A percentile compares a stretch with the other conserved stretches of the same genome.
phyloP scores from a whole-genome alignment of 2,329 filamentous ascomycete genomes.

The Nemania abortiva region DNA sequence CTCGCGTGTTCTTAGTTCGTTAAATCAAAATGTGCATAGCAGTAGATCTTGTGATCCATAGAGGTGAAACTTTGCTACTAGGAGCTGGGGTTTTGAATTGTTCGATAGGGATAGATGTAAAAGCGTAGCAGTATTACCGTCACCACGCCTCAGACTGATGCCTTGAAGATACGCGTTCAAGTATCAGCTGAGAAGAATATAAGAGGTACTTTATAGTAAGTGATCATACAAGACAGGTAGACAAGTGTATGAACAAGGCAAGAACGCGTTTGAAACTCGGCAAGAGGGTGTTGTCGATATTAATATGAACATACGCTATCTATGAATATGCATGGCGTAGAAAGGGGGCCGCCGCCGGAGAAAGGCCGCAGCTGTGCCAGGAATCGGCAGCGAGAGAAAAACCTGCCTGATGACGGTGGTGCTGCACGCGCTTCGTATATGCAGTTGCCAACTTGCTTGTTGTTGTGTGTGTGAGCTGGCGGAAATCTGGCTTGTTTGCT shows the following conservation, averaged over 20 bases:
- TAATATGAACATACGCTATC: not conserved
- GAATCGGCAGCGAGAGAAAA: not conserved
- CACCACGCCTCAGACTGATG: too few relatives aligned
- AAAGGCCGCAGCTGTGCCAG: not conserved
- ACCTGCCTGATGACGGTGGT: not conserved
- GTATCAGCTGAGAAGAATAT: not conserved
- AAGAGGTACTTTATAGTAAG: not conserved
- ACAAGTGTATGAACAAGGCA: not conserved
- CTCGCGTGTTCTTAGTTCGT: not conserved
- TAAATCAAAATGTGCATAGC: too few relatives aligned
- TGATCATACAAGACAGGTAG: not conserved
- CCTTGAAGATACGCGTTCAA: not conserved
- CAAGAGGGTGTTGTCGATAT: not conserved
- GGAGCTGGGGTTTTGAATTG: too few relatives aligned
- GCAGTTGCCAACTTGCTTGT: not conserved
- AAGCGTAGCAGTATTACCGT: too few relatives aligned
- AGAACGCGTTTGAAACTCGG: not conserved
- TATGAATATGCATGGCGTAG: not conserved
- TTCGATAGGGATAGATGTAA: too few relatives aligned
- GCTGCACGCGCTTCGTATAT: slow-evolving; percentile 6
- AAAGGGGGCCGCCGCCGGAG: not conserved
- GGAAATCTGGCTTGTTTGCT: not conserved
- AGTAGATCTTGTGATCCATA: not conserved
- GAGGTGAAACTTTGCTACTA: not conserved
- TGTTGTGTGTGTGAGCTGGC: not conserved